phyloP scores from a whole-genome alignment of 257 asterid species.

The Pogostemon cablin region DNA sequence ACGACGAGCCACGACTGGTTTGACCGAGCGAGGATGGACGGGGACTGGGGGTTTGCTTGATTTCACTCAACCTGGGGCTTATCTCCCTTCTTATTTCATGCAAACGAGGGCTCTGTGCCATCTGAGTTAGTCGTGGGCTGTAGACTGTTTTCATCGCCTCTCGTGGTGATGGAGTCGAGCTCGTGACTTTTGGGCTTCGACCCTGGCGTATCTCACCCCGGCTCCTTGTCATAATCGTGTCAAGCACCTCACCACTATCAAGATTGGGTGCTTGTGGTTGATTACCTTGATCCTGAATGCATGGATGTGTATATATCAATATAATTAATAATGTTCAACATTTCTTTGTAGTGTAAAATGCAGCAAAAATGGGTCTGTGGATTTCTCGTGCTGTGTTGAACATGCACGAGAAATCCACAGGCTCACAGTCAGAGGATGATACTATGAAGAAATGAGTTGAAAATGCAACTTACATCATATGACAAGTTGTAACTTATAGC shows the following conservation, averaged over 20 bases:
- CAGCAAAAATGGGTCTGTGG: too few relatives aligned
- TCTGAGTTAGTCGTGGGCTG: constrained; percentile 54
- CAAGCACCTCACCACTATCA: constrained; percentile 72
- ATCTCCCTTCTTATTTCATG: constrained; percentile 50
- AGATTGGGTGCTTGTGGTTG: constrained; percentile 39
- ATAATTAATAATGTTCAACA: background rate
- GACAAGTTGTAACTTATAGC: constrained; percentile 64
- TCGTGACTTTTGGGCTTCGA: constrained; percentile 72
- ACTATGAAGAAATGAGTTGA: background rate
- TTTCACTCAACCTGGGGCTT: constrained; percentile 58
- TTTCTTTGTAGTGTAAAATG: too few relatives aligned
- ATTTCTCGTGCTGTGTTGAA: too few relatives aligned
- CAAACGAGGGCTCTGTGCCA: constrained; percentile 65
- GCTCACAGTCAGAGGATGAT: background rate
- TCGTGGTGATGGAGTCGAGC: constrained; percentile 58
- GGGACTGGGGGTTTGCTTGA: constrained; percentile 69
- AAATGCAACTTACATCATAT: constrained; percentile 56
- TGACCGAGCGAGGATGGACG: constrained; percentile 60
- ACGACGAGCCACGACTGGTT: constrained; percentile 42
- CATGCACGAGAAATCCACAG: background rate
- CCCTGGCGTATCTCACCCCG: constrained; percentile 83
- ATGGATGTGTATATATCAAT: background rate
- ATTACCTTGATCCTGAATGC: constrained; percentile 58
- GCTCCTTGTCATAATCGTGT: constrained; percentile 81
- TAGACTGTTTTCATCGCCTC: constrained; percentile 48